Evolutionary conservation across 306 rosid species (phyloP), one percentile per base, ranked within the genome.

Genomic region (Lagenaria siceraria): DNA sequence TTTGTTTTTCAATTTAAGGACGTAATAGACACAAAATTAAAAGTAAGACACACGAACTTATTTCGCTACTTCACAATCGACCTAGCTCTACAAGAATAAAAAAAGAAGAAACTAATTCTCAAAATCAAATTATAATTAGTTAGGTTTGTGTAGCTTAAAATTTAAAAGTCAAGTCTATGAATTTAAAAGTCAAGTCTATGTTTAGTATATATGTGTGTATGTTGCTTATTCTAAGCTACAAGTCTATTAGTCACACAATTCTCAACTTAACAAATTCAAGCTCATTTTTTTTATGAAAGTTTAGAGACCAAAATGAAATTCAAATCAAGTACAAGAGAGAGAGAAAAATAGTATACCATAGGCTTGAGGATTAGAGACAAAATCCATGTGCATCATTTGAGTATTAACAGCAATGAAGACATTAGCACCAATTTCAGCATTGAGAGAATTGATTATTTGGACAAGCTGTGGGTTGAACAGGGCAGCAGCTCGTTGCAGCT

Each of bases 401-500:
- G 96, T 82, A 83, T 93, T 91, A 8, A 77, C 96, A 55, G 78
- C 90, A 21, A 89, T 2, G 33, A 93, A 93, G 52, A 88, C 81
- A 64, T 89, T 13, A 0, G 86, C 79, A 25, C 96, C 92, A 59
- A 93, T 11, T 74, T 88, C 81, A 0, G 49, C 0, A 33, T 91
- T 93, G 65, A 93, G 82, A 21, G 77, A 75, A 11, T 0, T 1
- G 1, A 93, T 7, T 6, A 88, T 60, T 52, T 93, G 85, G 78
- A 38, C 61, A 10, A 93, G 89, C 59, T 88, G 98, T 0, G 96
- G 96, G 46, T 93, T 93, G 82, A 77, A 93, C 79, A 91, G 79
- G 0, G 62, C 19, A 0, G 90, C 88, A 0, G 98, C 98, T 29
- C 78, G 52, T 69, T 89, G 93, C 31, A 93, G 80, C 35, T 90